Conservation (phyloP, 768 basidiomycete species). For the Megacollybia marginata region DNA sequence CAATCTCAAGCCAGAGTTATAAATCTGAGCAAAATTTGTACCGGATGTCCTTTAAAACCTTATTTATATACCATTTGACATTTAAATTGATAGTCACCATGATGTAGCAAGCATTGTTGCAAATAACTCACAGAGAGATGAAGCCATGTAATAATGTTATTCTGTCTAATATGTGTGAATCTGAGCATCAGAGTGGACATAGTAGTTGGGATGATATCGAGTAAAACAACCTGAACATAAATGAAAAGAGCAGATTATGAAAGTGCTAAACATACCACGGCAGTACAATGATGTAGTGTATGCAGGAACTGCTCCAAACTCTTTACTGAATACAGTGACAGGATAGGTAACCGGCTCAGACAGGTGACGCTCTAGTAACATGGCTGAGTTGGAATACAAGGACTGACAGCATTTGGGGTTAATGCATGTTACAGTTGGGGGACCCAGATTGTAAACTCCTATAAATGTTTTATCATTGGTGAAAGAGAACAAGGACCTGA, state of each 20-base stretch:
- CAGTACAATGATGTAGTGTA: not conserved
- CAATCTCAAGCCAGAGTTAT: not conserved
- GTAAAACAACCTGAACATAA: not conserved
- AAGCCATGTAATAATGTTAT: conserved; percentile 2
- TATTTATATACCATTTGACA: no score
- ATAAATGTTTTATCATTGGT: no score
- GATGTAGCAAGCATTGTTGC: conserved; percentile 3
- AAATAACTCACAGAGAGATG: conserved; percentile 2
- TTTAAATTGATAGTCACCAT: no score
- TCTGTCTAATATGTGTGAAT: not conserved
- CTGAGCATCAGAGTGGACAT: conserved; percentile 1
- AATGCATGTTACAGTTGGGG: no score
- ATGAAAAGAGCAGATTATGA: not conserved
- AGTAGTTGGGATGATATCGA: conserved; percentile 2
- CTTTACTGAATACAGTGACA: not conserved
- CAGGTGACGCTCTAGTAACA: not conserved
- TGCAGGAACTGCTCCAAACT: not conserved
- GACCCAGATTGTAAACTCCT: no score
- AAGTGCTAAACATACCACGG: not conserved
- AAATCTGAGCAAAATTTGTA: not conserved
- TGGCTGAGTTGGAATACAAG: no score
- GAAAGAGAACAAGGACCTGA: no score
- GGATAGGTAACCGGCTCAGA: not conserved
- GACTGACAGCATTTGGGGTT: no score
- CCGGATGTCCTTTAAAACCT: not conserved